Evolutionary conservation across 1,139 yeast species (phyloP), one percentile per base, ranked within the genome.

Genomic region (Hemisphaericaspora subhashii): DNA sequence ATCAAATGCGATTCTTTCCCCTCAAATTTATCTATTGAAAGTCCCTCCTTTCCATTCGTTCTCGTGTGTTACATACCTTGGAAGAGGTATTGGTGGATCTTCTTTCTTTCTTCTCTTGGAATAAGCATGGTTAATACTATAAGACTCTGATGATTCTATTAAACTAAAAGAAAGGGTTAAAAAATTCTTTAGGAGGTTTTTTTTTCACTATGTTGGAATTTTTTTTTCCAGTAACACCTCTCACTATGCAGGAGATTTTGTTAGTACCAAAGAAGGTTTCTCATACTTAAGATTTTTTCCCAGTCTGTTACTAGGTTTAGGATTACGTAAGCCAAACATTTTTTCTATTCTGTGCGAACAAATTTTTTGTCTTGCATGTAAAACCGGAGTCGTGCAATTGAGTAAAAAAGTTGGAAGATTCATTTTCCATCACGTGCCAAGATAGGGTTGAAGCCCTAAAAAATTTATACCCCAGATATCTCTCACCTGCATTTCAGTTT

Each of bases 91-190:
- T 85, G 87, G 94, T 88, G 96, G 76, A 92, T 92, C 92, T 87
- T 88, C 82, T 87, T 88, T 85, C 98, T 90, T 77, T 92, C 98
- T 79, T 87, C 95, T 81, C 87, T 90, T 79, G 98, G 98, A 83
- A 92, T 92, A 81, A 92, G 86, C 98, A 92, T 92, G 71, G 68
- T 86, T 62, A 51, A 54, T 34, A 20, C 37, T 31, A 17, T 27
- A 30, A 35, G 37, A 35, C 37, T 35, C 32, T 29, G 32, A 35
- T 35, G 31, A 18, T 35, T 23, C 33, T 29, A 30, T 15, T 8
- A 22, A 35, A 13, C 23, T 23, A 14, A 35, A 35, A 35, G 37
- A 35, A 35, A 25, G 22, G 16, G 15, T 35, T n/a, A 35, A 35
- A 33, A 25, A 24, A 28, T 35, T 17, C 22, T 35, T 23, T 7